phyloP scores from a whole-genome alignment of 345 rosid genomes.

The Citrus hindsii region DNA sequence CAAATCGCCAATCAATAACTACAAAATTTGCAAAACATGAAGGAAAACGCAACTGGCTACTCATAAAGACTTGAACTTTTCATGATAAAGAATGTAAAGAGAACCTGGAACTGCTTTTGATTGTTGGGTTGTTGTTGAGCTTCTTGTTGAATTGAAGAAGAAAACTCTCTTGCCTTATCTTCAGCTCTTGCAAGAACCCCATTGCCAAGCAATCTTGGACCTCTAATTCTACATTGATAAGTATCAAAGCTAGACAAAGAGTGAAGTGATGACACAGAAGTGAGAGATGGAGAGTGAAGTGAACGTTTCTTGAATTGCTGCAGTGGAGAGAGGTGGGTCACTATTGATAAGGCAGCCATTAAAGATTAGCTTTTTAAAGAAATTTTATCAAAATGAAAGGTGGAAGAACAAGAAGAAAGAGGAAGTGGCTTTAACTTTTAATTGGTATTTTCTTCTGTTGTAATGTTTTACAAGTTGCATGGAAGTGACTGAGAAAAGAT shows the following conservation, averaged over 20 bases:
- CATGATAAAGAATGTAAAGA: background rate
- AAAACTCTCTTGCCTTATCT: slow-evolving; percentile 55
- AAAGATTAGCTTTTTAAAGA: slow-evolving; percentile 1
- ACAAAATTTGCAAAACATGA: background rate
- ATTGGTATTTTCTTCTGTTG: background rate
- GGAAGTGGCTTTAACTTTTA: background rate
- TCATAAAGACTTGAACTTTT: background rate
- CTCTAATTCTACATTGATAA: slow-evolving; percentile 33
- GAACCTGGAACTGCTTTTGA: slow-evolving; percentile 57
- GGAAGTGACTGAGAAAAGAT: background rate
- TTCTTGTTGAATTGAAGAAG: slow-evolving; percentile 35
- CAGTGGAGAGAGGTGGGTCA: slow-evolving; percentile 34
- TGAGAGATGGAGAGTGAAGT: slow-evolving; percentile 17
- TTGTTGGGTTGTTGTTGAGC: slow-evolving; percentile 30
- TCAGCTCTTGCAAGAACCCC: slow-evolving; percentile 65
- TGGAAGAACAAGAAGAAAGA: background rate
- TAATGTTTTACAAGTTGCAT: background rate
- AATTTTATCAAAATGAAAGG: background rate
- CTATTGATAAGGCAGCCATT: slow-evolving; percentile 64
- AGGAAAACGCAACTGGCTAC: slow-evolving; percentile 4
- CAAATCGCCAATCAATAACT: background rate
- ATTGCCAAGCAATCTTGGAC: slow-evolving; percentile 38
- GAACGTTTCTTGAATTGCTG: slow-evolving; percentile 30
- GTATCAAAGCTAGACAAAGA: slow-evolving; percentile 32
- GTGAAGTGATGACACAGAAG: slow-evolving; percentile 17